These are phyloP conservation scores for Royoungia palumana DNA, from an alignment of 768 basidiomycete species.

Conservation along the genomic window DNA sequence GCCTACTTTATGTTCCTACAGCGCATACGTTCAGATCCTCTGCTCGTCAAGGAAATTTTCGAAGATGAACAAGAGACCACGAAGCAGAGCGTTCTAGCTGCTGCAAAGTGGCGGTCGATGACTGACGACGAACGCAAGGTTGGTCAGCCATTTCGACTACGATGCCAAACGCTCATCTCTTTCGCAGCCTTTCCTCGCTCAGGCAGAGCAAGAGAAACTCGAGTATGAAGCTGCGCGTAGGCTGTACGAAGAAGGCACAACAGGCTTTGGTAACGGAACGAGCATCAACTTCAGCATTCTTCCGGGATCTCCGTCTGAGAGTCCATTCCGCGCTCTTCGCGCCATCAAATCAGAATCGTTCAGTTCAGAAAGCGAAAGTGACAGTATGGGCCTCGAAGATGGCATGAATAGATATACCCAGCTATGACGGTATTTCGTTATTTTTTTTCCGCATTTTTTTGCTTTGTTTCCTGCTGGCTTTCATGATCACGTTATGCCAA, in stretches of 20 bases:
- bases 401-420: slow-evolving; percentile 37
- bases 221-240: slow-evolving; percentile 85
- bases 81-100: slow-evolving; percentile 90
- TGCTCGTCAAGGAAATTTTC: slow-evolving; percentile 76
- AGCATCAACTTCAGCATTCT: slow-evolving; percentile 84
- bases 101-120: slow-evolving; percentile 91
- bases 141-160: slow-evolving; percentile 19
- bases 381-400: slow-evolving; percentile 55
- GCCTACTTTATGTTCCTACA: slow-evolving; percentile 96
- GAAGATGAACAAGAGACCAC: slow-evolving; percentile 91
- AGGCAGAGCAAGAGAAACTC: slow-evolving; percentile 94
- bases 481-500: slow-evolving; percentile 26
- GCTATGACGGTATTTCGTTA: slow-evolving; percentile 24
- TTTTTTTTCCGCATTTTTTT: slow-evolving; percentile 19
- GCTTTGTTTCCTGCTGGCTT: slow-evolving; percentile 28
- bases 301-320: slow-evolving; percentile 58
- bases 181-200: slow-evolving; percentile 80
- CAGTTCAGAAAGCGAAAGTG: slow-evolving; percentile 70
- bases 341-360: slow-evolving; percentile 57
- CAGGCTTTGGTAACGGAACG: slow-evolving; percentile 58
- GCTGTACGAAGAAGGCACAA: slow-evolving; percentile 81
- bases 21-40: slow-evolving; percentile 76
- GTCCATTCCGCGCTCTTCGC: slow-evolving; percentile 38
- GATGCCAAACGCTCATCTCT: slow-evolving; percentile 13
- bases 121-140: slow-evolving; percentile 93